Conservation (phyloP, 2,329 filamentous ascomycete species). For the Sporothrix globosa region DNA sequence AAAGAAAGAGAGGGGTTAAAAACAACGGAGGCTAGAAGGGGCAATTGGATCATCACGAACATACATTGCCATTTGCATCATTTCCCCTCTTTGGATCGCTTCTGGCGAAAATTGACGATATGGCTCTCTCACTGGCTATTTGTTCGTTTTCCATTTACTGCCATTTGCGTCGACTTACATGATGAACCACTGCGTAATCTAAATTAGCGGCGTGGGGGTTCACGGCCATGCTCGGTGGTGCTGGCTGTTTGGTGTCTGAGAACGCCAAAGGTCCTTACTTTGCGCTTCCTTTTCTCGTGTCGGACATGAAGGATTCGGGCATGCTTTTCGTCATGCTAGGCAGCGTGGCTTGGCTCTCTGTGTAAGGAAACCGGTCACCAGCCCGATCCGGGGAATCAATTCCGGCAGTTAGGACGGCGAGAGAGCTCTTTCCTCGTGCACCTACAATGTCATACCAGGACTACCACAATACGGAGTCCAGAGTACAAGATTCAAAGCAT, state of each 20-base stretch:
- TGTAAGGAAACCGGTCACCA: conserved; percentile 21
- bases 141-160: background rate
- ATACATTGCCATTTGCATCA: background rate
- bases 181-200: conserved; percentile 16
- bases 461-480: background rate
- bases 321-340: background rate
- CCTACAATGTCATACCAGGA: background rate
- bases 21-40: background rate
- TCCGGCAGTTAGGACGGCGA: background rate
- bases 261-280: background rate
- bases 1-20: background rate
- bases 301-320: conserved; percentile 9
- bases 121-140: background rate
- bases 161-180: conserved; percentile 16
- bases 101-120: conserved; percentile 10
- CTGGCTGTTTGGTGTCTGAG: background rate
- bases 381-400: background rate
- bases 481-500: no score
- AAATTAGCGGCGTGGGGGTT: conserved; percentile 30
- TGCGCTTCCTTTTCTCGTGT: conserved; percentile 10
- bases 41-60: conserved; percentile 12
- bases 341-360: background rate
- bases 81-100: conserved; percentile 20
- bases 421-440: background rate
- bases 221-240: background rate